phyloP scores from a whole-genome alignment of 2,329 filamentous ascomycete genomes.

The Scytalidium sp. region DNA sequence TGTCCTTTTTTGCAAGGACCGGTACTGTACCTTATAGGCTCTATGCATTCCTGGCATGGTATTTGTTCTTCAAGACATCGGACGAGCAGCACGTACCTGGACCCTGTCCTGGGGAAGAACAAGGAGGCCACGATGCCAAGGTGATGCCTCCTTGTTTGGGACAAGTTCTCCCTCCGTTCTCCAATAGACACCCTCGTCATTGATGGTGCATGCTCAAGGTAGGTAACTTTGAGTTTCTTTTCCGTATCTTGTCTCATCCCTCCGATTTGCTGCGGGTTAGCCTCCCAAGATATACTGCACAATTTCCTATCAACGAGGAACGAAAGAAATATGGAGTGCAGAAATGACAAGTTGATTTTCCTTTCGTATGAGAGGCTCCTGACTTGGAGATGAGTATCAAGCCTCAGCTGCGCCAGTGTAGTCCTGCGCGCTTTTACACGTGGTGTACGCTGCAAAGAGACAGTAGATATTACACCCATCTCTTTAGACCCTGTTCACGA shows the following conservation, averaged over 20 bases:
- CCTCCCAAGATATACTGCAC: background rate
- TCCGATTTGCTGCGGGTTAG: background rate
- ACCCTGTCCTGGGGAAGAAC: background rate
- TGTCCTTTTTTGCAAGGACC: no score
- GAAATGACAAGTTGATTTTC: background rate
- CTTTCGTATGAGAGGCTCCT: background rate
- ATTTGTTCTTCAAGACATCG: background rate
- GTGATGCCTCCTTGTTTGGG: no score
- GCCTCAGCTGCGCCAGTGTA: background rate
- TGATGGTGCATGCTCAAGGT: background rate
- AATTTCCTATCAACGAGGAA: background rate
- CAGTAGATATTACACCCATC: background rate
- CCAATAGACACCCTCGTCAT: background rate
- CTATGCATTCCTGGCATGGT: background rate
- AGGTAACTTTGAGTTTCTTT: background rate
- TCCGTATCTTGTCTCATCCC: background rate
- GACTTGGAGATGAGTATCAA: background rate
- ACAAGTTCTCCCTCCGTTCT: background rate
- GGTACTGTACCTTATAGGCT: background rate
- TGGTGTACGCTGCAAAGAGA: background rate
- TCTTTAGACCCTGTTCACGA: background rate
- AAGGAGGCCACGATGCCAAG: background rate
- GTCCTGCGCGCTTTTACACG: background rate
- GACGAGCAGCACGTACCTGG: background rate
- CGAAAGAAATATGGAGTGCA: background rate